These are phyloP conservation scores for Raphanus sativus DNA, from an alignment of 345 rosid species.

Conservation along the genomic window DNA sequence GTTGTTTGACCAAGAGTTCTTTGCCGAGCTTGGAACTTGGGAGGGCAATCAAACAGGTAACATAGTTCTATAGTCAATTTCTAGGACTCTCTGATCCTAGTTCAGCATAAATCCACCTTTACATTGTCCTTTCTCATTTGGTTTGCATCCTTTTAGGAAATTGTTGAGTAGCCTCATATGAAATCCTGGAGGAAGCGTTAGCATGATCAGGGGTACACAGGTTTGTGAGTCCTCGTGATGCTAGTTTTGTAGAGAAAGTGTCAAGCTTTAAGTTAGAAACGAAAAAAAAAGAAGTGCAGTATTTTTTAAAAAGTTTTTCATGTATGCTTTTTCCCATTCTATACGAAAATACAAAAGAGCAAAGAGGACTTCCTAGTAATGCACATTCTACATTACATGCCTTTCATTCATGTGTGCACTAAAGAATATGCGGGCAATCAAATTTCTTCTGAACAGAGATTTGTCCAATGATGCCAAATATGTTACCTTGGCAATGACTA, in stretches of 20 bases:
- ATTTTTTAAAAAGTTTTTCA: neutral
- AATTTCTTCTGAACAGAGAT: conserved; percentile 11
- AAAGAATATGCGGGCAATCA: neutral
- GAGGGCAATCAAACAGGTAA: conserved; percentile 60
- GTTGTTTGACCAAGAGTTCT: conserved; percentile 57
- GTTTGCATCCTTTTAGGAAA: conserved; percentile 24
- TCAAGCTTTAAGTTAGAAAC: conserved; percentile 20
- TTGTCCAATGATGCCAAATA: neutral
- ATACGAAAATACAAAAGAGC: conserved; percentile 27
- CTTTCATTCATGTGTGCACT: conserved; percentile 19
- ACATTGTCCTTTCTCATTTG: conserved; percentile 9
- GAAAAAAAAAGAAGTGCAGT: conserved; percentile 33
- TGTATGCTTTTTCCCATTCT: neutral
- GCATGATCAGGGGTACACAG: conserved; percentile 22
- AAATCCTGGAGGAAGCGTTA: conserved; percentile 19
- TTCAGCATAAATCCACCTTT: conserved; percentile 10
- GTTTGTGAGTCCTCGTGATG: conserved; percentile 31
- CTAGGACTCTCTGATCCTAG: conserved; percentile 1
- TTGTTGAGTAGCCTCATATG: conserved; percentile 16
- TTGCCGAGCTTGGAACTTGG: conserved; percentile 52
- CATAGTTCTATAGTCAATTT: neutral
- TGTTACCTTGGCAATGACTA: conserved; percentile 1
- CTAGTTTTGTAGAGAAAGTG: conserved; percentile 37
- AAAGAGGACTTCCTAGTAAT: conserved; percentile 18
- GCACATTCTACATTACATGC: conserved; percentile 22